phyloP scores from a whole-genome alignment of 768 basidiomycete species.

The Gloeopeniophorella convolvens region DNA sequence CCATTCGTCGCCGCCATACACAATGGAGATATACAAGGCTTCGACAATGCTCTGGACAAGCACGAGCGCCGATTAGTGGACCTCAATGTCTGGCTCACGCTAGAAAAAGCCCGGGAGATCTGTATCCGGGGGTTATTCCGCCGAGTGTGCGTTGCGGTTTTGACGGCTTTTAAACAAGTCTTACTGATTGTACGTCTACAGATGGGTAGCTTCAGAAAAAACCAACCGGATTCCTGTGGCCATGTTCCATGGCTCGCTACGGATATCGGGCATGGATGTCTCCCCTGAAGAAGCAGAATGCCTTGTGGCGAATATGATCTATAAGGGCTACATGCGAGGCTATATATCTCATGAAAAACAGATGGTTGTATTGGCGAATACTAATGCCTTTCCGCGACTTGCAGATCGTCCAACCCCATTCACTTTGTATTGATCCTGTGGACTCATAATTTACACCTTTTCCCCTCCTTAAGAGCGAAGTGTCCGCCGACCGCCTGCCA shows the following conservation, averaged over 20 bases:
- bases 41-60: conserved; percentile 68
- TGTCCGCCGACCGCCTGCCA: neutral
- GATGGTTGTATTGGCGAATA: conserved; percentile 82
- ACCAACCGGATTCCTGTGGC: conserved; percentile 72
- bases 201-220: conserved; percentile 76
- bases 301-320: conserved; percentile 91
- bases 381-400: conserved; percentile 74
- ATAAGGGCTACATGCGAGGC: conserved; percentile 85
- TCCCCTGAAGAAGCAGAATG: conserved; percentile 85
- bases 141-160: conserved; percentile 47
- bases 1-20: conserved; percentile 81
- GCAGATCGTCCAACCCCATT: conserved; percentile 56
- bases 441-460: neutral
- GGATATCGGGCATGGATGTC: conserved; percentile 63
- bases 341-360: conserved; percentile 96
- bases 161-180: neutral
- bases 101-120: conserved; percentile 84
- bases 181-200: conserved; percentile 26
- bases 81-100: conserved; percentile 76
- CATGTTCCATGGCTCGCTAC: conserved; percentile 73
- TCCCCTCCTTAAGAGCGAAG: neutral
- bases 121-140: conserved; percentile 81
- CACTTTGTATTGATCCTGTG: conserved; percentile 23
- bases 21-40: conserved; percentile 68
- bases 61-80: conserved; percentile 74